These are phyloP conservation scores for Colletotrichum musicola DNA, from an alignment of 2,329 filamentous ascomycete genomes.

Conservation along the genomic window DNA sequence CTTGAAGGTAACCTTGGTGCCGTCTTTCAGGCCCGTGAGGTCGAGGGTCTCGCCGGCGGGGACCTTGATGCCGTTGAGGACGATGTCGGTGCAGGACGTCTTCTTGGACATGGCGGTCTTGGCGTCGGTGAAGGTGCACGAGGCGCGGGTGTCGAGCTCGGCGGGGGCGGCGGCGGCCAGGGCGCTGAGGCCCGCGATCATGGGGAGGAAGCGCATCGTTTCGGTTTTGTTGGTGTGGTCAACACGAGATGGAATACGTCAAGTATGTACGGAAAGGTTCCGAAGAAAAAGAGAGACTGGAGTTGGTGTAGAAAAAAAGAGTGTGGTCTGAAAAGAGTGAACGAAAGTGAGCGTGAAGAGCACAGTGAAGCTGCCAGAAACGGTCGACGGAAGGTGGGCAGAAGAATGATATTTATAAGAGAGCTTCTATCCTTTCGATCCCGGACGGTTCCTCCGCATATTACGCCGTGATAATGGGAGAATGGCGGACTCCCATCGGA, in stretches of 20 bases:
- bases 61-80: slow-evolving; percentile 65
- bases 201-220: slow-evolving; percentile 28
- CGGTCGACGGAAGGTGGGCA: background rate
- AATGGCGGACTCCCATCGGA: slow-evolving; percentile 6
- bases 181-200: slow-evolving; percentile 44
- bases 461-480: background rate
- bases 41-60: slow-evolving; percentile 71
- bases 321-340: slow-evolving; percentile 24
- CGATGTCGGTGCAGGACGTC: slow-evolving; percentile 66
- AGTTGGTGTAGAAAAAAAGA: slow-evolving; percentile 18
- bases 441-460: background rate
- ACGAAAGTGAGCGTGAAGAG: slow-evolving; percentile 27
- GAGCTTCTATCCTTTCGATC: background rate
- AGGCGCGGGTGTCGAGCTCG: slow-evolving; percentile 39
- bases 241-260: slow-evolving; percentile 12
- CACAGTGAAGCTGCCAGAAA: slow-evolving; percentile 12
- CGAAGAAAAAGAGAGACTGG: slow-evolving; percentile 18
- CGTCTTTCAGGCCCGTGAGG: slow-evolving; percentile 63
- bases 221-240: slow-evolving; percentile 14
- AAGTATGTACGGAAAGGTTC: slow-evolving; percentile 19
- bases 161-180: slow-evolving; percentile 43
- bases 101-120: slow-evolving; percentile 61
- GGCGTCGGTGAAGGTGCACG: slow-evolving; percentile 68
- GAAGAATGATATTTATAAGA: slow-evolving; percentile 18
- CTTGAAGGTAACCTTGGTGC: slow-evolving; percentile 67